These are phyloP conservation scores for Pseudocercospora pini-densiflorae DNA, from an alignment of 2,329 filamentous ascomycete genomes.

Conservation along the genomic window DNA sequence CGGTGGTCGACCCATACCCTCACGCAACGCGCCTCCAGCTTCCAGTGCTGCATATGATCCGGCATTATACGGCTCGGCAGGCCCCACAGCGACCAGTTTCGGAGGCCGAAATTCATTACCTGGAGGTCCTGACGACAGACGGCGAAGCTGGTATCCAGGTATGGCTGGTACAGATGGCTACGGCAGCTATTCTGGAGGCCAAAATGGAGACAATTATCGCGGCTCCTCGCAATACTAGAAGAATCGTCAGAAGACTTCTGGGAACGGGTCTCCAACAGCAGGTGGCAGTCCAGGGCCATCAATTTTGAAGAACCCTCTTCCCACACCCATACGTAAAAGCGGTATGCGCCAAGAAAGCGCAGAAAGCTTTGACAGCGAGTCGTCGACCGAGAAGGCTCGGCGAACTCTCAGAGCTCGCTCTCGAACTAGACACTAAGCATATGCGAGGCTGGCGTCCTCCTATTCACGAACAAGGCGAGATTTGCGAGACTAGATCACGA, in stretches of 20 bases:
- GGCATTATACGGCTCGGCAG: slow-evolving; percentile 22
- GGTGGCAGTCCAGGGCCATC: slow-evolving; percentile 14
- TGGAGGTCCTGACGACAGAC: slow-evolving; percentile 23
- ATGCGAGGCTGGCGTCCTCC: slow-evolving; percentile 4
- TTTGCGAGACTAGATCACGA: neutral
- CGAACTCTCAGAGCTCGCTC: slow-evolving; percentile 17
- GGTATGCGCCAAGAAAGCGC: slow-evolving; percentile 13
- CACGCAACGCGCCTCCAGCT: slow-evolving; percentile 20
- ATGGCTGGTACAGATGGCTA: slow-evolving; percentile 32
- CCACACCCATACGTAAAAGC: slow-evolving; percentile 14
- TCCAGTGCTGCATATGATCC: slow-evolving; percentile 24
- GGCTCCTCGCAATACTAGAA: slow-evolving; percentile 27
- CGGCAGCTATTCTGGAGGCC: slow-evolving; percentile 24
- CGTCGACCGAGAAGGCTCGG: slow-evolving; percentile 18
- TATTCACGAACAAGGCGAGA: neutral
- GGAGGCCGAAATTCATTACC: slow-evolving; percentile 12
- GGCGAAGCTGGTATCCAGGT: slow-evolving; percentile 31
- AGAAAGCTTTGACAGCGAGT: slow-evolving; percentile 20
- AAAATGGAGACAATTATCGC: slow-evolving; percentile 21
- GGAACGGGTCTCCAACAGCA: neutral
- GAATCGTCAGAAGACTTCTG: neutral
- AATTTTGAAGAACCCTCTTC: slow-evolving; percentile 19
- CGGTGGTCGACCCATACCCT: slow-evolving; percentile 24
- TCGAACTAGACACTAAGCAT: slow-evolving; percentile 12
- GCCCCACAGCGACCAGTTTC: slow-evolving; percentile 7